These are phyloP conservation scores for Phytophthora crassamura DNA, from an alignment of 352 stramenopile genomes.

Conservation along the genomic window DNA sequence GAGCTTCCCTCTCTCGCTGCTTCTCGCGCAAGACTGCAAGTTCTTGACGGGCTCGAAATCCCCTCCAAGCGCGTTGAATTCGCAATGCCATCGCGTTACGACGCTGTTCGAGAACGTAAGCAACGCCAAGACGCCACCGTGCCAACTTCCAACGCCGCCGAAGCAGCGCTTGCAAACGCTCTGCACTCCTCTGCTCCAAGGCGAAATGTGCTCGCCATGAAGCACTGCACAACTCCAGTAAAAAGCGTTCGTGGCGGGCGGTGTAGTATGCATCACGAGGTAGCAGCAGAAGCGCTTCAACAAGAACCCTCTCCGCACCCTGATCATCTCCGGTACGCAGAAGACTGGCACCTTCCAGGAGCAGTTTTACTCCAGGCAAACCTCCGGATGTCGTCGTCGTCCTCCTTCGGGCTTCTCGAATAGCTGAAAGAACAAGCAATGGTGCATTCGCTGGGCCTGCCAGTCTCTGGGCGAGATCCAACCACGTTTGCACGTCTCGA, in stretches of 20 bases:
- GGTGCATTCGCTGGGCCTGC: slow-evolving; percentile 50
- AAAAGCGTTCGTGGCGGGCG: slow-evolving; percentile 52
- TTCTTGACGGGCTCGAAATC: slow-evolving; percentile 30
- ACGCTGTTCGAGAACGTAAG: slow-evolving; percentile 38
- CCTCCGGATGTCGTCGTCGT: slow-evolving; percentile 2
- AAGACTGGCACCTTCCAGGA: slow-evolving; percentile 51
- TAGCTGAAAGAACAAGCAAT: slow-evolving; percentile 41
- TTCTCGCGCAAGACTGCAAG: slow-evolving; percentile 32
- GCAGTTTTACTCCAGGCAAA: slow-evolving; percentile 35
- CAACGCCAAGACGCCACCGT: slow-evolving; percentile 29
- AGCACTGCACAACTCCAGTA: slow-evolving; percentile 46
- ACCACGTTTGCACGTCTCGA: slow-evolving; percentile 60
- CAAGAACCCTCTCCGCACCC: slow-evolving; percentile 38
- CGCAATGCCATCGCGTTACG: slow-evolving; percentile 33
- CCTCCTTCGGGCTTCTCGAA: slow-evolving; percentile 34
- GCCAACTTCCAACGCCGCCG: slow-evolving; percentile 19
- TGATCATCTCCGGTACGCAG: slow-evolving; percentile 45
- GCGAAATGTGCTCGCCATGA: slow-evolving; percentile 54
- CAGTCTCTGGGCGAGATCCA: slow-evolving; percentile 62
- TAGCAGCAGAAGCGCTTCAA: slow-evolving; percentile 41
- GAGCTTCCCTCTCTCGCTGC: slow-evolving; percentile 41
- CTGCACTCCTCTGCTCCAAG: slow-evolving; percentile 44
- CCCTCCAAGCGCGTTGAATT: slow-evolving; percentile 62
- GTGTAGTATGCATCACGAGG: slow-evolving; percentile 47
- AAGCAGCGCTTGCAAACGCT: slow-evolving; percentile 41